Evolutionary conservation across 2,329 filamentous ascomycete genomes (phyloP).

Genomic region (Fusarium proliferatum): DNA sequence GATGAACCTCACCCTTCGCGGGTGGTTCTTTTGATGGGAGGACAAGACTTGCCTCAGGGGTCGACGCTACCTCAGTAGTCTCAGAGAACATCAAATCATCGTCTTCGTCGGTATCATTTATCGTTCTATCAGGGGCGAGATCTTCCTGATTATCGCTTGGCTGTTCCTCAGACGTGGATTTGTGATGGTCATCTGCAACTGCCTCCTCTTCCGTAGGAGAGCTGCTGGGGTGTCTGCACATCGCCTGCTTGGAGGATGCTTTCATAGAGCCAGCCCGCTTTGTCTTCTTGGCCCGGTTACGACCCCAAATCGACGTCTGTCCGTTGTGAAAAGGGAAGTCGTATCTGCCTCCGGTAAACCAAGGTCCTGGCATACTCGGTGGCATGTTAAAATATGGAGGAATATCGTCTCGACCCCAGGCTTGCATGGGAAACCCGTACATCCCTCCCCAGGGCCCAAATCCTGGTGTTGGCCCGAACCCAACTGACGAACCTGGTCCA

Average conservation of each 20-base stretch:
- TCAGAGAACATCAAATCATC: slow-evolving; percentile 40
- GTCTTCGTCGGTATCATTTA: slow-evolving; percentile 37
- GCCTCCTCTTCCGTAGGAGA: background rate
- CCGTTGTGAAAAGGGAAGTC: slow-evolving; percentile 47
- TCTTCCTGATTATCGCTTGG: background rate
- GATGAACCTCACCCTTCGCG: background rate
- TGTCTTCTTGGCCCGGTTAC: slow-evolving; percentile 24
- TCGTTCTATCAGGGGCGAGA: background rate
- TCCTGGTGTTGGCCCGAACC: background rate
- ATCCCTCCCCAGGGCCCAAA: slow-evolving; percentile 33
- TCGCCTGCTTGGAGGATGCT: slow-evolving; percentile 3
- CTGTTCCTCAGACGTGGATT: background rate
- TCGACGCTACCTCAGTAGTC: background rate
- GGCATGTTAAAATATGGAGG: slow-evolving; percentile 35
- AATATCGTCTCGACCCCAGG: slow-evolving; percentile 37
- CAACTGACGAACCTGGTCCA: background rate
- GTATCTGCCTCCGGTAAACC: slow-evolving; percentile 45
- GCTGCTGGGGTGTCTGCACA: background rate
- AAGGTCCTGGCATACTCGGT: slow-evolving; percentile 19
- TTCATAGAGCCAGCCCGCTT: slow-evolving; percentile 39
- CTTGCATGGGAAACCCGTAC: slow-evolving; percentile 16
- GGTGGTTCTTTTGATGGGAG: background rate
- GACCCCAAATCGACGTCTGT: slow-evolving; percentile 51
- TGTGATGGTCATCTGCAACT: background rate
- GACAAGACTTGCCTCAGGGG: background rate